Percentiles rank a stretch among this genome's conserved stretches.
Conservation (phyloP, 2,329 filamentous ascomycete species). For the Pezicula radicicola region DNA sequence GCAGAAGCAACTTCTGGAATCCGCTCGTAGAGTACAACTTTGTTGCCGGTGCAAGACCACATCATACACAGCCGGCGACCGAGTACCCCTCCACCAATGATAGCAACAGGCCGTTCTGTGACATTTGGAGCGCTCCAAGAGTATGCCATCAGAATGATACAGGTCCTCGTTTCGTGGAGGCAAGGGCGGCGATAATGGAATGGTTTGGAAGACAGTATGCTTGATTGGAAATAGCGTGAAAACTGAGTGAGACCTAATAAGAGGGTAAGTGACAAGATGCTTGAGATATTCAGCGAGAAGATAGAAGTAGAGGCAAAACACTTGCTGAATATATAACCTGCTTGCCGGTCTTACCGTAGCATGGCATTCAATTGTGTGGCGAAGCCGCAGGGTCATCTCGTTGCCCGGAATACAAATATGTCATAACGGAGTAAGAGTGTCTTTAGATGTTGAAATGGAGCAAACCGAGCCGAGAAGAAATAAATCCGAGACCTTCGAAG, state of each 20-base stretch:
- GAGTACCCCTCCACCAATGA: slow-evolving; percentile 40
- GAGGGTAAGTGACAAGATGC: too few relatives aligned
- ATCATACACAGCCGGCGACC: slow-evolving; percentile 38
- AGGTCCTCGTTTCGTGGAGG: too few relatives aligned
- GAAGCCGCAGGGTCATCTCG: too few relatives aligned
- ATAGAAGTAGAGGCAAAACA: too few relatives aligned
- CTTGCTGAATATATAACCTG: neutral
- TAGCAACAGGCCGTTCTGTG: slow-evolving; percentile 28
- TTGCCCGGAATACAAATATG: too few relatives aligned
- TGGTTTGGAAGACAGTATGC: too few relatives aligned
- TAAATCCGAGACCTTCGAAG: neutral
- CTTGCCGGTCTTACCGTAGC: neutral
- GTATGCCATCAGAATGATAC: neutral
- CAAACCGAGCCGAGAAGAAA: neutral
- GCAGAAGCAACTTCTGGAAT: slow-evolving; percentile 31
- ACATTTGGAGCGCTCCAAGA: slow-evolving; percentile 17
- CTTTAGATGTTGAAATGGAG: neutral
- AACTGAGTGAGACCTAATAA: too few relatives aligned
- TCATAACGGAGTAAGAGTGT: too few relatives aligned
- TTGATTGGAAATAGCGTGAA: too few relatives aligned
- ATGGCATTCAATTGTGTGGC: neutral
- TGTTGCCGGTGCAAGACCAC: slow-evolving; percentile 40
- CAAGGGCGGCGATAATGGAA: too few relatives aligned
- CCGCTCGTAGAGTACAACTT: slow-evolving; percentile 41
- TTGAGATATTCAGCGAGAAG: too few relatives aligned